phyloP scores from a whole-genome alignment of 108 stramenopile species.

The Fragilaria radians region DNA sequence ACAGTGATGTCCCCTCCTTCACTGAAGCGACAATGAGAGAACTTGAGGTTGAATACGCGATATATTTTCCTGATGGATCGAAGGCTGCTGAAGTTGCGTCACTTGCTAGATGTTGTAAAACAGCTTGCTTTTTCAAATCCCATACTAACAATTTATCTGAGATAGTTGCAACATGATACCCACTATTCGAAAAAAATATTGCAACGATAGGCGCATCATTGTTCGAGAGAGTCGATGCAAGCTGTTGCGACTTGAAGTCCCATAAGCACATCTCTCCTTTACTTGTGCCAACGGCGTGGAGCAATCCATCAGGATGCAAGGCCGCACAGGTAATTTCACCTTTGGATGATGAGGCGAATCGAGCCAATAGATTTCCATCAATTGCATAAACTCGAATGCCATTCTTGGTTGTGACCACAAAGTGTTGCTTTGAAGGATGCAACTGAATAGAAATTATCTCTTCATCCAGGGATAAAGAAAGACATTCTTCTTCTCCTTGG shows the following conservation, averaged over 20 bases:
- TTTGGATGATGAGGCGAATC: background rate
- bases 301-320: constrained; percentile 90
- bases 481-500: constrained; percentile 15
- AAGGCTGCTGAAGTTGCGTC: constrained; percentile 35
- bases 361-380: constrained; percentile 6
- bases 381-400: constrained; percentile 9
- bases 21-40: constrained; percentile 46
- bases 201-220: constrained; percentile 35
- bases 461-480: constrained; percentile 4
- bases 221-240: constrained; percentile 47
- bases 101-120: constrained; percentile 27
- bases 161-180: constrained; percentile 66
- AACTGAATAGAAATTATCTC: constrained; percentile 20
- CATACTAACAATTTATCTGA: constrained; percentile 54
- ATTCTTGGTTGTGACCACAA: constrained; percentile 24
- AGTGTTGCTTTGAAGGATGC: constrained; percentile 47
- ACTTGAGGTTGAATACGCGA: constrained; percentile 53
- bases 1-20: constrained; percentile 68
- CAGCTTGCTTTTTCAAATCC: constrained; percentile 84
- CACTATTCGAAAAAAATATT: constrained; percentile 83
- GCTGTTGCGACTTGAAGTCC: constrained; percentile 76
- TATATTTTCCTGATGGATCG: constrained; percentile 60
- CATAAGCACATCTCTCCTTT: constrained; percentile 60
- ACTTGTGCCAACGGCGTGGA: constrained; percentile 61
- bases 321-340: constrained; percentile 35